These are phyloP conservation scores for Dactylellina haptotyla DNA, from an alignment of 2,329 filamentous ascomycete genomes.

Conservation along the genomic window DNA sequence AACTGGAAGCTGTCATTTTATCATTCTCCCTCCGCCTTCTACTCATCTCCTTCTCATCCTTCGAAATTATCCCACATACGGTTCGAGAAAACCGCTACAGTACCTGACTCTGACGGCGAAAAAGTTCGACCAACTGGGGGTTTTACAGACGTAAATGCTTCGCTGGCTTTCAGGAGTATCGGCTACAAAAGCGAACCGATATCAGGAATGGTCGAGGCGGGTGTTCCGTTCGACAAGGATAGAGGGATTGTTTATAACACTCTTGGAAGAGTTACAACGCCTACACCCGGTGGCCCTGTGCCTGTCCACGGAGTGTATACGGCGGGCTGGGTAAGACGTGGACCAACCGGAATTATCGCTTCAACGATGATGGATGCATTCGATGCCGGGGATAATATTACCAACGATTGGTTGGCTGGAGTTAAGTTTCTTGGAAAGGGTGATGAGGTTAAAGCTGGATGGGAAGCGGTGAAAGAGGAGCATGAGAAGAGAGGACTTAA, in stretches of 20 bases:
- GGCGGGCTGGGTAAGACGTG: constrained; percentile 94
- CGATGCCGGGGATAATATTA: constrained; percentile 82
- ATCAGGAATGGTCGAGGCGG: constrained; percentile 76
- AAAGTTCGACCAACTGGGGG: constrained; percentile 66
- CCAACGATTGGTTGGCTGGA: constrained; percentile 73
- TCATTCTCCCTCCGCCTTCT: constrained; percentile 78
- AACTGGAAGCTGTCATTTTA: constrained; percentile 89
- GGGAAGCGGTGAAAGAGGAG: constrained; percentile 77
- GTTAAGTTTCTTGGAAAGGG: constrained; percentile 56
- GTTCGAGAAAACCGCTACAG: constrained; percentile 72
- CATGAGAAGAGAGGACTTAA: constrained; percentile 67
- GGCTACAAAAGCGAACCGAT: constrained; percentile 87
- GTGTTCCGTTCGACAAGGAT: constrained; percentile 78
- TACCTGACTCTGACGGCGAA: constrained; percentile 66
- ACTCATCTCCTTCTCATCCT: constrained; percentile 64
- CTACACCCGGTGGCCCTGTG: constrained; percentile 62
- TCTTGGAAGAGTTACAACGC: constrained; percentile 73
- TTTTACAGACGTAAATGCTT: constrained; percentile 69
- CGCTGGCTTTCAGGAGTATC: constrained; percentile 88
- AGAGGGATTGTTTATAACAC: constrained; percentile 86
- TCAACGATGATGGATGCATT: constrained; percentile 97
- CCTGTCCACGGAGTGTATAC: constrained; percentile 82
- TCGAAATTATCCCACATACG: constrained; percentile 71
- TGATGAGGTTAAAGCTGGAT: constrained; percentile 69
- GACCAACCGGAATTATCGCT: constrained; percentile 93